A percentile compares a stretch with the other conserved stretches of the same genome.
Conservation (phyloP, 805 yeast genomes). For the Zygosaccharomyces pseudorouxii region DNA sequence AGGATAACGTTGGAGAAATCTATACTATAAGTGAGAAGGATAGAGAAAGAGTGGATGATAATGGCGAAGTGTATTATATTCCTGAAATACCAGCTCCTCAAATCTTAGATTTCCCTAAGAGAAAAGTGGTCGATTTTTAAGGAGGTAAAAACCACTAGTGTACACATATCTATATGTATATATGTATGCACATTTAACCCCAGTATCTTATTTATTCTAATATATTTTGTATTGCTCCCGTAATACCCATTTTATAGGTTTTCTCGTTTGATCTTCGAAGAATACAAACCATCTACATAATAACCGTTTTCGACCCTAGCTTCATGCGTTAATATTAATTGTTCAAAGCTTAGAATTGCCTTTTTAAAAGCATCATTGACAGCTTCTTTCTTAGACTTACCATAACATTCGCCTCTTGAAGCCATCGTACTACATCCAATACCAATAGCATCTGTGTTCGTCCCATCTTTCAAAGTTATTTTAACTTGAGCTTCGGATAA, state of each 20-base stretch:
- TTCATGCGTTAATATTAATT: constrained; percentile 43
- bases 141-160: background rate
- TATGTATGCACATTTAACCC: background rate
- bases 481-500: constrained; percentile 47
- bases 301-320: constrained; percentile 32
- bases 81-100: constrained; percentile 72
- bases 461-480: constrained; percentile 73
- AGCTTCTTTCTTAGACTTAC: constrained; percentile 79
- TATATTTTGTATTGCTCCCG: background rate
- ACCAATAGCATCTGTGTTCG: constrained; percentile 75
- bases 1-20: constrained; percentile 65
- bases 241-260: background rate
- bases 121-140: constrained; percentile 55
- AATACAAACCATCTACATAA: constrained; percentile 35
- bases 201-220: background rate
- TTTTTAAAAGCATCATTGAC: constrained; percentile 80
- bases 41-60: constrained; percentile 82
- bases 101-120: constrained; percentile 58
- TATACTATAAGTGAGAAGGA: constrained; percentile 79
- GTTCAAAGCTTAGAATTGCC: constrained; percentile 74
- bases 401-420: constrained; percentile 64
- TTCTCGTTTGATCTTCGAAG: constrained; percentile 12
- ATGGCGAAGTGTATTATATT: constrained; percentile 74
- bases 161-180: background rate
- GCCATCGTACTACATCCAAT: constrained; percentile 62